Evolutionary conservation across 768 basidiomycete genomes (phyloP), one percentile per base, ranked within the genome.

Genomic region (Coprinopsis sp.): DNA sequence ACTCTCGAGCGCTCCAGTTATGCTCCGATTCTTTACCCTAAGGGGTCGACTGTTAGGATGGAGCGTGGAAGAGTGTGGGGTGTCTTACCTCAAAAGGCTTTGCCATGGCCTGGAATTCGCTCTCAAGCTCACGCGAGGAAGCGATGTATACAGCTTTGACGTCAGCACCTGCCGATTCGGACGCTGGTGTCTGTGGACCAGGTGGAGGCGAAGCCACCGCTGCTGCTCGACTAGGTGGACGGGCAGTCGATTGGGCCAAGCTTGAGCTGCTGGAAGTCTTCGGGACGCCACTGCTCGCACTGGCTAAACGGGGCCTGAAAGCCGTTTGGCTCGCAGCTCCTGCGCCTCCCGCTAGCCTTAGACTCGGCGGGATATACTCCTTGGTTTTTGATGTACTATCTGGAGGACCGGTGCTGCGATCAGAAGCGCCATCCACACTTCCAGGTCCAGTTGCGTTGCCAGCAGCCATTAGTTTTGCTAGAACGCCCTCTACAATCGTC

Each of bases 21-120:
- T 94, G 90, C 61, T 99, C 95, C 1, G 88, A 87, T 68, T 99
- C 95, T 67, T 81, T 95, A n/a, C 95, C 96, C 86, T 92, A 51
- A 2, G 46, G 37, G 37, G 50, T 18, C 38, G 40, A 36, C 33
- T 22, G 43, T 29, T 22, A 36, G 45, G 1, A 38, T n/a, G 2
- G 18, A 10, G 29, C 33, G 33, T 19, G 4, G 36, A 39, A 14
- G 23, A 23, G 5, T 16, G 27, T 27, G n/a, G 25, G n/a, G n/a
- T n/a, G n/a, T n/a, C 70, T 40, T 58, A 85, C 91, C 67, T 91
- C 89, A 57, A 96, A 98, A 25, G 74, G 68, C 44, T 87, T 85
- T 16, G 74, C 61, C 86, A 97, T 93, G 8, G 66, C 66, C 4
- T 77, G 70, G 60, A 97, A 92, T 60, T 97, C 92, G 45, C 74